Evolutionary conservation across 345 rosid species (phyloP), one percentile per base, ranked within the genome.

Genomic region (Zanthoxylum bungeanum): DNA sequence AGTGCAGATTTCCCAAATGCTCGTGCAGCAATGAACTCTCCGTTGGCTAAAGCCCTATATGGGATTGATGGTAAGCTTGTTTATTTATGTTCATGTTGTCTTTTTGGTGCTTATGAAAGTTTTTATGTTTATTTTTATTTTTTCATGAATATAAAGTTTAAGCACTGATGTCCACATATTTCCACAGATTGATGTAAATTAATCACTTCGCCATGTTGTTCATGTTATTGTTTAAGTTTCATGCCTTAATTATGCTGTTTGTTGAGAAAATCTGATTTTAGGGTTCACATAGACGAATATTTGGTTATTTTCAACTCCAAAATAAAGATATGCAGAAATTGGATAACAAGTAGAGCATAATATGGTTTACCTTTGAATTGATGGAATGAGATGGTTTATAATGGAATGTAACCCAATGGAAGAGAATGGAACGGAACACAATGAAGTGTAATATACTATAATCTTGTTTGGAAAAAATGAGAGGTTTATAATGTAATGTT

Each of bases 1-100:
- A 95, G 99, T 63, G 76, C 92, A 1, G 98, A 95, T 78, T 95
- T 92, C 59, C 99, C 99, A 0, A 95, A 87, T 74, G 79, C 90
- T 42, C 97, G 98, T 56, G 69, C 90, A 2, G 91, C 97, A 17
- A 75, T 92, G 91, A 77, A 63, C 70, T 92, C 98, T 2, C 86
- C 97, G 0, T 78, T 95, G 57, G 99, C 98, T 1, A 89, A 84
- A 71, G 75, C 96, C 74, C 80, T 95, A 57, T 95, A 77, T 66
- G 89, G 86, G 39, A 84, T 92, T 53, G 98, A 95, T 64, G 97
- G 99, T 90, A 73, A 66, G 68, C 56, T 70, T 21, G 37, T 31
- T 61, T 30, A 42, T 59, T 50, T n/a, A 14, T 34, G 36, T 28
- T 22, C 17, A 11, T 51, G 27, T n/a, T 31, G 4, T 17, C 1